Conservation (phyloP, 2,329 filamentous ascomycete species). For the Fusarium sacchari region DNA sequence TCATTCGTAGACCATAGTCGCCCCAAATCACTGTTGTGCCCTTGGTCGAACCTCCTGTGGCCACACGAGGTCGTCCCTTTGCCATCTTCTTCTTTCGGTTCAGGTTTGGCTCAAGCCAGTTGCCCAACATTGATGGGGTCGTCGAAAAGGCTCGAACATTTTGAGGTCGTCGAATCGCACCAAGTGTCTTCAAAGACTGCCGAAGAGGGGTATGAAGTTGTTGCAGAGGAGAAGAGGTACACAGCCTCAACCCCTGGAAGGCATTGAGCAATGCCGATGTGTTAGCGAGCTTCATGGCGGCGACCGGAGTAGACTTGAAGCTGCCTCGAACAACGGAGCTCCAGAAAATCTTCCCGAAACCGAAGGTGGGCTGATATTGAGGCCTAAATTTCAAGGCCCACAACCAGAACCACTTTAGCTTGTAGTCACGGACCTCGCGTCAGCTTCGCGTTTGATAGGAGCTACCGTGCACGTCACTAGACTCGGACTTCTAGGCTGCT, state of each 20-base stretch:
- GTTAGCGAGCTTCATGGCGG: conserved; percentile 58
- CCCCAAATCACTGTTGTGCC: conserved; percentile 97
- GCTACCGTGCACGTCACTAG: conserved; percentile 49
- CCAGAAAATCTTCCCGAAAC: conserved; percentile 49
- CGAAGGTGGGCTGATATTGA: background rate
- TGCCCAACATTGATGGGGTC: conserved; percentile 66
- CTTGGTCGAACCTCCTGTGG: conserved; percentile 89
- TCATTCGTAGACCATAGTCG: conserved; percentile 93
- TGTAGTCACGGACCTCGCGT: conserved; percentile 56
- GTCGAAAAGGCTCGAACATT: conserved; percentile 77
- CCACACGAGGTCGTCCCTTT: conserved; percentile 87
- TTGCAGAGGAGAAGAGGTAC: conserved; percentile 52
- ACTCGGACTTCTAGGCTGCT: conserved; percentile 44
- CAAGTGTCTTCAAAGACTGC: conserved; percentile 43
- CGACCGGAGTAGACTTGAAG: conserved; percentile 38
- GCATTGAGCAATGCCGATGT: conserved; percentile 60
- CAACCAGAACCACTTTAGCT: conserved; percentile 44
- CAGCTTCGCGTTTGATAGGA: conserved; percentile 54
- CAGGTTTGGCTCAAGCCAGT: conserved; percentile 84
- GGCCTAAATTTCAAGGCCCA: conserved; percentile 24
- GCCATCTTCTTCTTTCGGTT: conserved; percentile 86
- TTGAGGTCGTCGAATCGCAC: conserved; percentile 51
- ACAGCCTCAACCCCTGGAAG: conserved; percentile 61
- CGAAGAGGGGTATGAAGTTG: conserved; percentile 49
- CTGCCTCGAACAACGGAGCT: conserved; percentile 42